Evolutionary conservation across 2,329 filamentous ascomycete species (phyloP).

Genomic region (Triangularia setosa): DNA sequence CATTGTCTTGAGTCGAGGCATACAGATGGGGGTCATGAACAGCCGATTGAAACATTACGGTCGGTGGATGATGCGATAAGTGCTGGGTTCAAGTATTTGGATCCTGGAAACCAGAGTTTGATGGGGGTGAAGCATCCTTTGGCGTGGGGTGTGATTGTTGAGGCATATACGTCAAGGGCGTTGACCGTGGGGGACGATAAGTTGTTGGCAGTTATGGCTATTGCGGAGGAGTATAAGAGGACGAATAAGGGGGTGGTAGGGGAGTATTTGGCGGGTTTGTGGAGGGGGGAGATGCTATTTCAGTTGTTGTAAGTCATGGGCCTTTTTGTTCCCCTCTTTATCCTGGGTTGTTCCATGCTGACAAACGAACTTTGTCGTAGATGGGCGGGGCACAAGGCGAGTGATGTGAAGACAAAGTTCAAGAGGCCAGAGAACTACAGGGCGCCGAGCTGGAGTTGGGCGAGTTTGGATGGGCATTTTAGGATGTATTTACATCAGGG

Average conservation of each 20-base stretch:
- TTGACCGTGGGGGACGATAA: conserved; percentile 3
- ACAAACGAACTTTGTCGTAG: too few species aligned
- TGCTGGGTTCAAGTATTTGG: not conserved
- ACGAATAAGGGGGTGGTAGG: not conserved
- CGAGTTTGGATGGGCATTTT: conserved; percentile 3
- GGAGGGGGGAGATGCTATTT: conserved; percentile 6
- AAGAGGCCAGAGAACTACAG: not conserved
- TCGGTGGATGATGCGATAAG: not conserved
- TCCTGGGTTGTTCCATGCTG: too few species aligned
- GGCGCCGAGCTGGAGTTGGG: conserved; percentile 16
- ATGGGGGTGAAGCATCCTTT: not conserved
- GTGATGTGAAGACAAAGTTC: not conserved
- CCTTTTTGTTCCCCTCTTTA: too few species aligned
- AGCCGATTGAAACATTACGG: not conserved
- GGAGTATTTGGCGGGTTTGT: conserved; percentile 10
- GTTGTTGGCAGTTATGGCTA: conserved; percentile 6
- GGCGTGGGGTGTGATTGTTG: not conserved
- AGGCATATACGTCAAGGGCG: not conserved
- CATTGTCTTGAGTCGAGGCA: conserved; percentile 5
- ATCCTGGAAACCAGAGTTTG: not conserved
- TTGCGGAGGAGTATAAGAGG: conserved; percentile 5
- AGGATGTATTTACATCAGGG: not conserved
- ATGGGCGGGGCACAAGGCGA: not conserved
- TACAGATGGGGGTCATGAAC: conserved; percentile 5
- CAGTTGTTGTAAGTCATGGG: not conserved